Evolutionary conservation across 208 protist genomes (phyloP).

Genomic region (Leishmania turanica): DNA sequence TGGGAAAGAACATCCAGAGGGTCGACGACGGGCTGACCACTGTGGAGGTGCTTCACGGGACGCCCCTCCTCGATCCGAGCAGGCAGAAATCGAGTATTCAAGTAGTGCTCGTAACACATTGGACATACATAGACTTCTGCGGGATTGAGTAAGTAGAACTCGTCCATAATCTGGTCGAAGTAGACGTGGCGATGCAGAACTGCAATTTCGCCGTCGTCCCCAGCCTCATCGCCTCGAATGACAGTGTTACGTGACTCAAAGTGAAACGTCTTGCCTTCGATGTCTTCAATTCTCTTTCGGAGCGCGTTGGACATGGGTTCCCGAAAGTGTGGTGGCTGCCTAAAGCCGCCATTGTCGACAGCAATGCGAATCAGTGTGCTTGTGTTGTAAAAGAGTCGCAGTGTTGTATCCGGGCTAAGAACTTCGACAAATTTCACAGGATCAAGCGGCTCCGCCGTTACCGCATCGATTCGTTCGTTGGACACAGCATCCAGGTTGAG

Average conservation of each 20-base stretch:
- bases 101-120: conserved; percentile 78
- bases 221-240: conserved; percentile 19
- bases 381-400: conserved; percentile 88
- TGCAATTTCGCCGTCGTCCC: conserved; percentile 20
- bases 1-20: conserved; percentile 74
- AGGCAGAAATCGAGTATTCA: conserved; percentile 64
- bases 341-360: conserved; percentile 74
- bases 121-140: conserved; percentile 86
- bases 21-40: conserved; percentile 55
- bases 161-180: conserved; percentile 88
- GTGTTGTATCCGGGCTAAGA: conserved; percentile 67
- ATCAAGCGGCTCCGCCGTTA: conserved; percentile 74
- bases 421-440: conserved; percentile 64
- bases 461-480: conserved; percentile 77
- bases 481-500: conserved; percentile 57
- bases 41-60: conserved; percentile 37
- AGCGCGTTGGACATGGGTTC: conserved; percentile 68
- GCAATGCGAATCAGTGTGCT: conserved; percentile 85
- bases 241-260: conserved; percentile 52
- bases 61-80: conserved; percentile 13
- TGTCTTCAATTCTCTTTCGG: conserved; percentile 43
- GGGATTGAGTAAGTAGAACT: conserved; percentile 81
- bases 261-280: conserved; percentile 74
- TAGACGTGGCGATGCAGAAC: conserved; percentile 74
- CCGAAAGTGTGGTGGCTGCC: conserved; percentile 89